A percentile compares a stretch with the other conserved stretches of the same genome.
These are phyloP conservation scores for Diplodia mutila DNA, from an alignment of 2,329 filamentous ascomycete species.

Conservation along the genomic window DNA sequence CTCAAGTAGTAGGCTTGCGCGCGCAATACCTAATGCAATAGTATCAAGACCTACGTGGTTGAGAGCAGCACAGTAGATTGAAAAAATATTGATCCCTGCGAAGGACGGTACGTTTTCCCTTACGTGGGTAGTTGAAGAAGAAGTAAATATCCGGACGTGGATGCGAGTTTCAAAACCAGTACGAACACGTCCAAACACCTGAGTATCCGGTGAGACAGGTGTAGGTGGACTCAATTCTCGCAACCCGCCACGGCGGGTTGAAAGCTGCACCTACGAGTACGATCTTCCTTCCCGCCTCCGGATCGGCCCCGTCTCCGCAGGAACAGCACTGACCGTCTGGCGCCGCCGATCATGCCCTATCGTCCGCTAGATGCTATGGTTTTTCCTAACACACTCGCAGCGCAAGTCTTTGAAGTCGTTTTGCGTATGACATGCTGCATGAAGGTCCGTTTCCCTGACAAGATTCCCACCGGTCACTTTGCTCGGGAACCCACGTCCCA, in stretches of 20 bases:
- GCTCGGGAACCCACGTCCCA: no score
- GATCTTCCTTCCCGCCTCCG: constrained; percentile 20
- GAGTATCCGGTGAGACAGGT: no score
- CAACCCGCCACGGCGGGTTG: background rate
- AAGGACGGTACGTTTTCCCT: no score
- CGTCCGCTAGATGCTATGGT: background rate
- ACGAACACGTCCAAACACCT: no score
- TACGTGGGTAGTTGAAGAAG: no score
- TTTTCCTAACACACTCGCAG: background rate
- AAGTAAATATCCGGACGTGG: no score
- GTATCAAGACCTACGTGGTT: background rate
- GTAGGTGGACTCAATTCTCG: no score
- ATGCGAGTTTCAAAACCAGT: no score
- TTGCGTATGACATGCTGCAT: background rate
- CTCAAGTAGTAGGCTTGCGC: background rate
- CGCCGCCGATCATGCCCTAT: background rate
- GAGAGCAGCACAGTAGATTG: background rate
- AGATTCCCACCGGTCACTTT: background rate
- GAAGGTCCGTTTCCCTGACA: background rate
- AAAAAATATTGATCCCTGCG: no score
- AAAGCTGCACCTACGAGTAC: background rate
- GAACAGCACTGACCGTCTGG: constrained; percentile 10
- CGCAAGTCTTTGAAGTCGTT: background rate
- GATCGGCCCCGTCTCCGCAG: constrained; percentile 20
- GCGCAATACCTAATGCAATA: no score